phyloP scores from a whole-genome alignment of 1,284 basidiomycete genomes.

The Pholiota adiposa region DNA sequence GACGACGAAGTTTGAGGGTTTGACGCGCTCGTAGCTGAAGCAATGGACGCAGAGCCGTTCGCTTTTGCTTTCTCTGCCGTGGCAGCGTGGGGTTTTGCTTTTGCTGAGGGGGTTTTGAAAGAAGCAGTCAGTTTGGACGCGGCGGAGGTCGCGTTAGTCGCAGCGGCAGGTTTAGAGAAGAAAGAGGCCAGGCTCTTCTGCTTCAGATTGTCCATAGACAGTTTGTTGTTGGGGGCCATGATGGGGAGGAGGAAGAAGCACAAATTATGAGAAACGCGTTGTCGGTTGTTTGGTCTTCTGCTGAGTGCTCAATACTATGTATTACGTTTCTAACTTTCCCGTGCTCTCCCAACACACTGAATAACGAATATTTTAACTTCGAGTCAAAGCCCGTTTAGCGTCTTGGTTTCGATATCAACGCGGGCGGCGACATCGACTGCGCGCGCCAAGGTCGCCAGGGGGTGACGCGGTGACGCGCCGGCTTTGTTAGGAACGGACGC shows the following conservation, averaged over 20 bases:
- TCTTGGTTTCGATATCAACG: too few relatives aligned
- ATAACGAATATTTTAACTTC: too few relatives aligned
- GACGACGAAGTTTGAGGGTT: constrained; percentile 30
- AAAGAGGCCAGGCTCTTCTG: constrained; percentile 78
- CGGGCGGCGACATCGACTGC: too few relatives aligned
- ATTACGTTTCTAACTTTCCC: too few relatives aligned
- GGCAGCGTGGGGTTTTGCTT: constrained; percentile 15
- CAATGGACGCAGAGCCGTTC: constrained; percentile 9
- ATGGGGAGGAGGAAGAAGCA: not conserved
- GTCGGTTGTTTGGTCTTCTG: constrained; percentile 24
- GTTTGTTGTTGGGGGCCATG: constrained; percentile 41
- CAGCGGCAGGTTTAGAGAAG: constrained; percentile 52
- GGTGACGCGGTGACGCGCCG: too few relatives aligned
- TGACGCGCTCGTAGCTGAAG: constrained; percentile 26
- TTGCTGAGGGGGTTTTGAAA: constrained; percentile 28
- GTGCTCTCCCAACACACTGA: too few relatives aligned
- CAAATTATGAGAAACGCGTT: constrained; percentile 21
- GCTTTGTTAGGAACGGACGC: constrained; percentile 13
- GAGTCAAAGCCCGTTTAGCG: too few relatives aligned
- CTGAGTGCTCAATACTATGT: too few relatives aligned
- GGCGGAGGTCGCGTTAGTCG: constrained; percentile 26
- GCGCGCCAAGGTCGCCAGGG: too few relatives aligned
- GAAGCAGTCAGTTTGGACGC: constrained; percentile 27
- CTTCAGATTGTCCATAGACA: constrained; percentile 52
- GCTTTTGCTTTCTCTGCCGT: constrained; percentile 18